Conservation (phyloP, 306 rosid species). For the Fragaria nilgerrensis region DNA sequence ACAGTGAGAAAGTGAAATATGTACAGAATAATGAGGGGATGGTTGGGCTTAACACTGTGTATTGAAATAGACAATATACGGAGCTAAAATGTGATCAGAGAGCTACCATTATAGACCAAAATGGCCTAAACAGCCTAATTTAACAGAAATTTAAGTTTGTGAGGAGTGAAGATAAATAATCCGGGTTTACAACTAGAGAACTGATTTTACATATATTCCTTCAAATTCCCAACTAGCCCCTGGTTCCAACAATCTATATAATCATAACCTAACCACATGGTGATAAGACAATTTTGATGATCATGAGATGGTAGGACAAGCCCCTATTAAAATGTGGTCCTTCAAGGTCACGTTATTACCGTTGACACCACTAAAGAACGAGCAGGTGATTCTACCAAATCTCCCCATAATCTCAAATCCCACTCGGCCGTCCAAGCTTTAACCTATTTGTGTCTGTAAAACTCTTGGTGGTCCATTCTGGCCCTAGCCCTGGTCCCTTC, state of each 20-base stretch:
- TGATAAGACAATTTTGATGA: neutral
- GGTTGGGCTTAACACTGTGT: neutral
- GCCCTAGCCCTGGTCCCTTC: slow-evolving; percentile 5
- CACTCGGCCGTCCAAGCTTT: neutral
- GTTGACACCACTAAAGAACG: neutral
- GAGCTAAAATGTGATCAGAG: neutral
- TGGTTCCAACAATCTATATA: too few species aligned
- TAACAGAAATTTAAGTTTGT: too few species aligned
- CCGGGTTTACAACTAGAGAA: too few species aligned
- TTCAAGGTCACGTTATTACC: neutral
- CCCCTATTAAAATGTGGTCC: neutral
- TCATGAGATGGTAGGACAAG: neutral
- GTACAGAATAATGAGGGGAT: neutral
- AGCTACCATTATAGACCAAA: neutral
- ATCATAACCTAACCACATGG: too few species aligned
- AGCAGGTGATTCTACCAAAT: neutral
- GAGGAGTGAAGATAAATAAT: too few species aligned
- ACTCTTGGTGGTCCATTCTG: slow-evolving; percentile 1
- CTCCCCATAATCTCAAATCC: neutral
- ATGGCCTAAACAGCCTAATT: neutral
- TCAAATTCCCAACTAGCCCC: too few species aligned
- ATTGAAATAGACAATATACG: neutral
- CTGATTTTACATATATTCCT: too few species aligned
- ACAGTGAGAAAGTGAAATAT: neutral
- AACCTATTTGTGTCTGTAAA: too few species aligned